Percentiles rank a stretch among this genome's conserved stretches.
phyloP scores from a whole-genome alignment of 2,329 filamentous ascomycete genomes.

The Phyllosticta ampelicida region DNA sequence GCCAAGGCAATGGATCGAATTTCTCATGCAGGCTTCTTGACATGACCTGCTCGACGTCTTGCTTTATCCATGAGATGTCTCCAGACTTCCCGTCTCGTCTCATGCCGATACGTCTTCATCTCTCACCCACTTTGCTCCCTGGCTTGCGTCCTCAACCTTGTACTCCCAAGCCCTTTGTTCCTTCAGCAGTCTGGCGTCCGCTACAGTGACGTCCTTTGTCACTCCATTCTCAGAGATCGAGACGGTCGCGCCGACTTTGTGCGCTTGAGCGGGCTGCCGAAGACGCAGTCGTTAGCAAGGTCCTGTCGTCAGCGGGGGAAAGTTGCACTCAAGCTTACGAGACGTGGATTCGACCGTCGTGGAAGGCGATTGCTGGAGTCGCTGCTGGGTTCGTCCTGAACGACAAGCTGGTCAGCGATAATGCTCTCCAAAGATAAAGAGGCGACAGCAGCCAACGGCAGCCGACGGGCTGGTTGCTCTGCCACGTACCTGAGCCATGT shows the following conservation, averaged over 20 bases:
- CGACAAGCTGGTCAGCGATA: too few species aligned
- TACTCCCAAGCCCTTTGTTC: constrained; percentile 2
- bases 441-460: too few species aligned
- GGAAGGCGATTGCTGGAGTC: neutral
- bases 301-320: neutral
- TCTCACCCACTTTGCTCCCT: neutral
- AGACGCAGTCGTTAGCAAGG: neutral
- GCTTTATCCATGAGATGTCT: neutral
- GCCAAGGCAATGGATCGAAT: neutral
- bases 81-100: neutral
- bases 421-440: too few species aligned
- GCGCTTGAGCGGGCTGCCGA: constrained; percentile 3
- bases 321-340: neutral
- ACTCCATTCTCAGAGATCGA: neutral
- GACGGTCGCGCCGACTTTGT: neutral
- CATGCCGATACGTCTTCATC: neutral
- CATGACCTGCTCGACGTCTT: neutral
- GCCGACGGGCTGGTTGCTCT: too few species aligned
- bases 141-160: neutral
- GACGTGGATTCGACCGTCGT: constrained; percentile 4
- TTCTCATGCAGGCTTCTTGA: neutral
- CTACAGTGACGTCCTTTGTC: neutral
- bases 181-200: neutral
- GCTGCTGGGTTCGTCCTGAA: neutral
- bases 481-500: too few species aligned